phyloP scores from a whole-genome alignment of 1,139 yeast species.

The Kodamaea suecica region DNA sequence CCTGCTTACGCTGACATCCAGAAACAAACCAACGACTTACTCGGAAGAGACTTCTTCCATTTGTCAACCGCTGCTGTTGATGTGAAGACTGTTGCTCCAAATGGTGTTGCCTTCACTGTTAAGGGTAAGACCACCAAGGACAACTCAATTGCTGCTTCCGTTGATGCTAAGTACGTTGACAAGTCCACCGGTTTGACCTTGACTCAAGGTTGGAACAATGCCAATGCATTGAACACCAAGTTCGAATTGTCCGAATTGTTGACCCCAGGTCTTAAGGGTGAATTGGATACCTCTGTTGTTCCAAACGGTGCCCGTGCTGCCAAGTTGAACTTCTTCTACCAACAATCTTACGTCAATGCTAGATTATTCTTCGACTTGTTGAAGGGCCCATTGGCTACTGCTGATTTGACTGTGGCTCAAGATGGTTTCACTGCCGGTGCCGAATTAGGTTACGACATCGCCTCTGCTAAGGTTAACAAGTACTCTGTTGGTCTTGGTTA shows the following conservation, averaged over 20 bases:
- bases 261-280: slow-evolving; percentile 95
- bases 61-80: slow-evolving; percentile 82
- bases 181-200: slow-evolving; percentile 89
- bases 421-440: slow-evolving; percentile 98
- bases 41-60: slow-evolving; percentile 93
- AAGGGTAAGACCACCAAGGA: slow-evolving; percentile 88
- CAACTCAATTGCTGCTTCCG: slow-evolving; percentile 80
- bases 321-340: slow-evolving; percentile 86
- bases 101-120: slow-evolving; percentile 92
- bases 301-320: slow-evolving; percentile 90
- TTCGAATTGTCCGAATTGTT: slow-evolving; percentile 88
- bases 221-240: slow-evolving; percentile 89
- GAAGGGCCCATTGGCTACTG: slow-evolving; percentile 93
- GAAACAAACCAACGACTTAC: slow-evolving; percentile 84
- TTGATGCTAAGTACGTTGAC: slow-evolving; percentile 92
- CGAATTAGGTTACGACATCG: slow-evolving; percentile 93
- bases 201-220: slow-evolving; percentile 97
- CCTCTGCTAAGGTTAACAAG: slow-evolving; percentile 88
- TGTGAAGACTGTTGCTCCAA: slow-evolving; percentile 90
- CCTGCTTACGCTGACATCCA: slow-evolving; percentile 87
- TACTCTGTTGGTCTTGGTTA: slow-evolving; percentile 95
- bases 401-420: slow-evolving; percentile 92
- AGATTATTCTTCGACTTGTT: slow-evolving; percentile 93
- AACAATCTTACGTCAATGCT: slow-evolving; percentile 90
- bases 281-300: slow-evolving; percentile 80